Conservation (phyloP, 2,329 filamentous ascomycete genomes). For the Stagonosporopsis rhizophila region DNA sequence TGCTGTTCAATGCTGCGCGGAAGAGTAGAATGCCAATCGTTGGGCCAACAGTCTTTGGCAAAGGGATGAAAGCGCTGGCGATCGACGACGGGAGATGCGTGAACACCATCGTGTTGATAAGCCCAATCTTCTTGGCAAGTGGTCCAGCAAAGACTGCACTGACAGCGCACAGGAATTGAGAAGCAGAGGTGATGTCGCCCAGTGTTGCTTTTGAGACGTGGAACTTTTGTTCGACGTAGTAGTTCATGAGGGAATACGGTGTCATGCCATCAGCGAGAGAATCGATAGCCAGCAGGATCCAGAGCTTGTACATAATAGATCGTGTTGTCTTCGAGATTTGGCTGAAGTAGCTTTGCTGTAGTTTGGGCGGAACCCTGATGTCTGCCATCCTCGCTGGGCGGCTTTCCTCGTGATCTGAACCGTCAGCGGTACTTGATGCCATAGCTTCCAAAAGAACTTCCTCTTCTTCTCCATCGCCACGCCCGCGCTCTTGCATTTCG, state of each 20-base stretch:
- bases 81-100: conserved; percentile 66
- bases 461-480: conserved; percentile 38
- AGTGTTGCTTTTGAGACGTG: conserved; percentile 59
- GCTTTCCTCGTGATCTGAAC: conserved; percentile 38
- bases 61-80: conserved; percentile 62
- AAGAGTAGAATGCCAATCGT: conserved; percentile 65
- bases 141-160: conserved; percentile 66
- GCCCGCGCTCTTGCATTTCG: conserved; percentile 35
- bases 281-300: conserved; percentile 70
- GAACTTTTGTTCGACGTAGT: conserved; percentile 48
- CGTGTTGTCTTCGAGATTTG: conserved; percentile 66
- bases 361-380: conserved; percentile 18
- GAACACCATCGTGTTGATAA: conserved; percentile 64
- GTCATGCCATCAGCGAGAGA: conserved; percentile 70
- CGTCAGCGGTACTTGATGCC: conserved; percentile 42
- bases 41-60: conserved; percentile 59
- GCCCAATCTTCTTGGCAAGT: conserved; percentile 63
- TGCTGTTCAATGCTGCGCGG: conserved; percentile 68
- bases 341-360: conserved; percentile 51
- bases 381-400: conserved; percentile 23
- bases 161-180: conserved; percentile 59
- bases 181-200: conserved; percentile 63
- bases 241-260: conserved; percentile 47
- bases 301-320: conserved; percentile 68
- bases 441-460: conserved; percentile 44